These are phyloP conservation scores for Plectosphaerella sp. DNA, from an alignment of 2,329 filamentous ascomycete species.

Conservation along the genomic window DNA sequence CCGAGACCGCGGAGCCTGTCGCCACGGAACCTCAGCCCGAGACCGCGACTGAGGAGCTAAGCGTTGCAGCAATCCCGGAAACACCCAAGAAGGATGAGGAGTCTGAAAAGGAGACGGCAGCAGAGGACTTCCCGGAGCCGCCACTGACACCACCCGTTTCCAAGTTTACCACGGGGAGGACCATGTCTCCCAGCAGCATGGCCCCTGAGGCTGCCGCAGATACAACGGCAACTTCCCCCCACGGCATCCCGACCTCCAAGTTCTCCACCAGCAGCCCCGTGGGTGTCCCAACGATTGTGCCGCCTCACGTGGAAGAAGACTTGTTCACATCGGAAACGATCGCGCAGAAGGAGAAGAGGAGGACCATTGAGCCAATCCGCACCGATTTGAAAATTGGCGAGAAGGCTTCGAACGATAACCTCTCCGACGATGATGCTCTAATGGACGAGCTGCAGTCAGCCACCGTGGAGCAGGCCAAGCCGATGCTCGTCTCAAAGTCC, in stretches of 20 bases:
- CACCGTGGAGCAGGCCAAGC: slow-evolving; percentile 77
- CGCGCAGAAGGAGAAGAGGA: slow-evolving; percentile 23
- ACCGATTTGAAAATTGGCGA: slow-evolving; percentile 37
- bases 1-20: background rate
- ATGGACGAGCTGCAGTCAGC: slow-evolving; percentile 84
- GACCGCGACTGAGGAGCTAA: too few species aligned
- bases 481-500: slow-evolving; percentile 75
- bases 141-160: slow-evolving; percentile 8
- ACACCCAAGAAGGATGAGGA: background rate
- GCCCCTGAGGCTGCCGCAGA: background rate
- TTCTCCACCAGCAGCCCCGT: slow-evolving; percentile 32
- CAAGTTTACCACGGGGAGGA: background rate
- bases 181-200: background rate
- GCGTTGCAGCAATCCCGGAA: too few species aligned
- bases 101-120: slow-evolving; percentile 2
- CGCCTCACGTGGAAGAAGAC: slow-evolving; percentile 1
- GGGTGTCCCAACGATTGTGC: slow-evolving; percentile 11
- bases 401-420: slow-evolving; percentile 37
- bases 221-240: slow-evolving; percentile 13
- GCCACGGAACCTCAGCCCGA: too few species aligned
- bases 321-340: background rate
- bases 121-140: slow-evolving; percentile 3
- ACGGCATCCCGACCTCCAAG: slow-evolving; percentile 33
- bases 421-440: slow-evolving; percentile 71
- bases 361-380: slow-evolving; percentile 49